phyloP scores from a whole-genome alignment of 2,329 filamentous ascomycete genomes.

The Xylariaceae sp. region DNA sequence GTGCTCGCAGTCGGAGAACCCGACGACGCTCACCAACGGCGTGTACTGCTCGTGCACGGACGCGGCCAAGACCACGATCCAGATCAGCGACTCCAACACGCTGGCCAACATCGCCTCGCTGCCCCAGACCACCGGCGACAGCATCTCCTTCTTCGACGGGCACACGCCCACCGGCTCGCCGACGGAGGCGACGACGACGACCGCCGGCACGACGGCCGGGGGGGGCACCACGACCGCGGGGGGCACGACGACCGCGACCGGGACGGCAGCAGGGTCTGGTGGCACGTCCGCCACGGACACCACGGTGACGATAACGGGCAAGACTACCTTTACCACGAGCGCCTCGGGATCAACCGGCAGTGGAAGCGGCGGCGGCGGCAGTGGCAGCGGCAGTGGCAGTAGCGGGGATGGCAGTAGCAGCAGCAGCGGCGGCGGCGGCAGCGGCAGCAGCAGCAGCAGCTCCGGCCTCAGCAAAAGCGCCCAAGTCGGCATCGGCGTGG shows the following conservation, averaged over 20 bases:
- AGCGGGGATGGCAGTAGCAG: too few relatives aligned
- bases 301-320: too few relatives aligned
- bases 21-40: slow-evolving; percentile 12
- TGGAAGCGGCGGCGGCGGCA: too few relatives aligned
- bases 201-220: background rate
- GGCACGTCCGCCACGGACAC: background rate
- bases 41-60: slow-evolving; percentile 15
- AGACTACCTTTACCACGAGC: too few relatives aligned
- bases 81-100: slow-evolving; percentile 11
- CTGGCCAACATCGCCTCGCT: slow-evolving; percentile 11
- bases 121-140: slow-evolving; percentile 11
- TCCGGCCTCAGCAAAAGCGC: slow-evolving; percentile 1
- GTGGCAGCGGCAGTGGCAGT: too few relatives aligned
- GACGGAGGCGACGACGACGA: background rate
- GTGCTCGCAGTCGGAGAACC: slow-evolving; percentile 14
- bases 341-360: too few relatives aligned
- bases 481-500: slow-evolving; percentile 9
- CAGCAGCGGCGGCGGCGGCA: background rate
- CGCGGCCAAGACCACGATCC: slow-evolving; percentile 11
- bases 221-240: background rate
- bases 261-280: background rate
- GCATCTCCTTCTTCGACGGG: slow-evolving; percentile 12
- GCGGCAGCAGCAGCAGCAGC: slow-evolving; percentile 1
- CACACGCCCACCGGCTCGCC: slow-evolving; percentile 5
- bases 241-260: background rate